Base-by-base conservation (phyloP, 345 rosid species). In the Syzygium grande region DNA sequence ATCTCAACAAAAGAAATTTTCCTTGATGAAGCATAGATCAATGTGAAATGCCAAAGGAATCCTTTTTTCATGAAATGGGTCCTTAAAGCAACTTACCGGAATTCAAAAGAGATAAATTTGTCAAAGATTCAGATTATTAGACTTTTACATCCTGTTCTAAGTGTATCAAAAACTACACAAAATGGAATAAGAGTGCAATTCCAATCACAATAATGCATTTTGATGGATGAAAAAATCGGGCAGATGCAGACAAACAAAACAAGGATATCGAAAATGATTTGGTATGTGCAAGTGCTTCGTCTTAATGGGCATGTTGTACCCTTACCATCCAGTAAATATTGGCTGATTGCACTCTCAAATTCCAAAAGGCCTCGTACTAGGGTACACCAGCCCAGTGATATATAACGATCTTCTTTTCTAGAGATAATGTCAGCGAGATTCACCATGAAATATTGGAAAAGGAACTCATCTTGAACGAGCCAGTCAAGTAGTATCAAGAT, bases 311-410 rank as follows among this genome's bases (percentile, higher is more conserved):
- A 73, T 4, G 27, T 2, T 19, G 49, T 38, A 38, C 27, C 43
- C 84, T 90, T 91, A 96, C 98, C 99, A 88, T 92, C 90, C 88
- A 95, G 78, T 29, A 88, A 87, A 85, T 90, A 87, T 49, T 91
- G 95, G 86, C 93, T 95, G 85, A 84, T 89, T 19, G 58, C 85
- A 87, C 58, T 91, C 86, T 94, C 98, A 22, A 88, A 91, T 86
- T 95, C 97, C 87, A 93, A 88, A 86, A 97, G 92, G 79, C 88
- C 56, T 2, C 98, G 95, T 25, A 95, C 94, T 88, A 97, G 96
- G 29, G 89, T 89, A 90, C 98, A 96, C 99, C 99, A 96, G 41
- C 98, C 99, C 88, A 96, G 93, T 56, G 93, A 92, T 29, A 96
- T 54, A 88, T 91, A 95, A 34, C 91, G 96, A 53, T 97, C 99